These are phyloP conservation scores for Antrodiella citrinella DNA, from an alignment of 768 basidiomycete species.

Conservation along the genomic window DNA sequence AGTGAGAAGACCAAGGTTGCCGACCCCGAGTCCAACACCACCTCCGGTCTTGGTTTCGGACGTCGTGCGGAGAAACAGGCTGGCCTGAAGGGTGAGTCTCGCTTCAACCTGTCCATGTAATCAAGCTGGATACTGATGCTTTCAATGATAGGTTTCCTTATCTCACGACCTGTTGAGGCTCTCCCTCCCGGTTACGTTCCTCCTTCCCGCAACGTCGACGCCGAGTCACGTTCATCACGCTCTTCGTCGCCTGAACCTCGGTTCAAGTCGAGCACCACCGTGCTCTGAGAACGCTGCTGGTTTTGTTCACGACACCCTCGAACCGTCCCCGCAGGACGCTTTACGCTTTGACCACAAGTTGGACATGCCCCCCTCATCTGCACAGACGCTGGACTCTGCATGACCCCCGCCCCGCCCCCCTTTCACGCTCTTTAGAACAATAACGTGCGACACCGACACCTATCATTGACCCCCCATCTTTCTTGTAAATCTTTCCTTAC, in stretches of 20 bases:
- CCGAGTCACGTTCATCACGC: slow-evolving; percentile 12
- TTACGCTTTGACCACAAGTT: too few species aligned
- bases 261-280: slow-evolving; percentile 24
- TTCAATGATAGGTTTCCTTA: slow-evolving; percentile 37
- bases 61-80: slow-evolving; percentile 75
- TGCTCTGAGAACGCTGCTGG: slow-evolving; percentile 16
- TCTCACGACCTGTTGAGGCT: slow-evolving; percentile 51
- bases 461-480: too few species aligned
- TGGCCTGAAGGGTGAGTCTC: slow-evolving; percentile 46
- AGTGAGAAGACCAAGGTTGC: slow-evolving; percentile 12
- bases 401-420: too few species aligned
- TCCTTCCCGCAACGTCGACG: slow-evolving; percentile 12
- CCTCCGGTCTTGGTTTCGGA: slow-evolving; percentile 66
- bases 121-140: background rate
- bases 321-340: too few species aligned
- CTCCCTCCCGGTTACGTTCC: slow-evolving; percentile 42
- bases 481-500: too few species aligned
- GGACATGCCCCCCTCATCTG: too few species aligned
- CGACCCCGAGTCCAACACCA: slow-evolving; percentile 19
- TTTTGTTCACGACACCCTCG: background rate
- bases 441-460: too few species aligned
- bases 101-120: slow-evolving; percentile 6
- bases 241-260: slow-evolving; percentile 20
- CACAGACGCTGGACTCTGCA: too few species aligned
- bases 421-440: too few species aligned